Conservation (phyloP, 2,329 filamentous ascomycete species). For the Raffaelea ambrosiae region DNA sequence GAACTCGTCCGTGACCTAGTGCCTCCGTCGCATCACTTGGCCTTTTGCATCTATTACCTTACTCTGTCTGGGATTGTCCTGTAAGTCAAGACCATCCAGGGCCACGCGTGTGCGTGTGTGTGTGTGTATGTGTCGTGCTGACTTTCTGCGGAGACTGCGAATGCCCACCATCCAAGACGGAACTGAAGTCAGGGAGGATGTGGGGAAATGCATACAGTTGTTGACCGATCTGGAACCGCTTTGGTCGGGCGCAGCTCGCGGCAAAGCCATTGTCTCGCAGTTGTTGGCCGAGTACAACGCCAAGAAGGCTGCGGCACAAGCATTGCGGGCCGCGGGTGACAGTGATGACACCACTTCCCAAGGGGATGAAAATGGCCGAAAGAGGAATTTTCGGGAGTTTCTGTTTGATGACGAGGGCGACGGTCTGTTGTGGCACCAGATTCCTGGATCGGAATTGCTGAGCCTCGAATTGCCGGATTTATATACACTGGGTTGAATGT, state of each 20-base stretch:
- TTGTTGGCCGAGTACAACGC: conserved; percentile 12
- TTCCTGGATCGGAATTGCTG: too few species aligned
- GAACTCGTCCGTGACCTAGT: conserved; percentile 18
- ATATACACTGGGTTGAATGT: too few species aligned
- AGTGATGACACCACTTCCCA: too few species aligned
- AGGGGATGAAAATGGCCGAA: too few species aligned
- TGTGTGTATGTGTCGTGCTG: background rate
- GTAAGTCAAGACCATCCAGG: conserved; percentile 10
- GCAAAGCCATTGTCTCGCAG: conserved; percentile 17
- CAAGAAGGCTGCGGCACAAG: too few species aligned
- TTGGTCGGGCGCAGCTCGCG: conserved; percentile 17
- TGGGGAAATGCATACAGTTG: conserved; percentile 14
- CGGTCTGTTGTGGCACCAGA: too few species aligned
- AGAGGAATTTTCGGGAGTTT: too few species aligned
- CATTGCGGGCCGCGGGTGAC: too few species aligned
- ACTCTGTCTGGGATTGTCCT: conserved; percentile 18
- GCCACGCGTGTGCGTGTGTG: background rate
- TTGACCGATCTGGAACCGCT: conserved; percentile 16
- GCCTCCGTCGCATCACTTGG: conserved; percentile 18
- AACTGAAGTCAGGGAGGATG: conserved; percentile 8
- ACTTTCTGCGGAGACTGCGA: conserved; percentile 11
- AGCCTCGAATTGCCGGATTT: too few species aligned
- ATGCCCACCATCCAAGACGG: conserved; percentile 10
- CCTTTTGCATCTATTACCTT: conserved; percentile 18
- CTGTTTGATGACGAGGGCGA: too few species aligned